Conservation (phyloP, 192 early-diverging fungal species). For the Rhizophagus sp. region DNA sequence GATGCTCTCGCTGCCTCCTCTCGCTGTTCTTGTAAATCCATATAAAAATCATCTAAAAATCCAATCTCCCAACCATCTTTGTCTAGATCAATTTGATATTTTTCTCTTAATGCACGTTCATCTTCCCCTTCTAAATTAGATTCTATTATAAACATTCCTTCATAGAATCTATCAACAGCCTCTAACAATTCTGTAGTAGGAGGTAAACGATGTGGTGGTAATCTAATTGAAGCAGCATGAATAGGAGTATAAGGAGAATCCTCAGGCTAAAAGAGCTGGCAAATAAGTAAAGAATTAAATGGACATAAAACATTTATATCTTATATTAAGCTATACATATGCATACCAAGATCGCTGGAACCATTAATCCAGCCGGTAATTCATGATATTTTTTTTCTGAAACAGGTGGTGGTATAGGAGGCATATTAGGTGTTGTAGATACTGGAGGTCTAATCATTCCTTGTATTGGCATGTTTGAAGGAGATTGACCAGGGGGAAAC, state of each 20-base stretch:
- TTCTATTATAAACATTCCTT: conserved; percentile 26
- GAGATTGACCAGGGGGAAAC: conserved; percentile 8
- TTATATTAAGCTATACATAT: conserved; percentile 6
- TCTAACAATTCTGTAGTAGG: conserved; percentile 28
- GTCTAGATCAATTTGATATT: conserved; percentile 9
- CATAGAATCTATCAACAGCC: conserved; percentile 30
- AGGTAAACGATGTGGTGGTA: conserved; percentile 28
- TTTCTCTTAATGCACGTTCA: background rate
- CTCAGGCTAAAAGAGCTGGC: conserved; percentile 30
- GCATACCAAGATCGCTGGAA: conserved; percentile 25
- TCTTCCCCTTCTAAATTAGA: conserved; percentile 8
- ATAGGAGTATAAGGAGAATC: conserved; percentile 27
- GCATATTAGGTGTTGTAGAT: background rate
- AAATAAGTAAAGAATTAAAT: conserved; percentile 32
- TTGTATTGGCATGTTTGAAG: conserved; percentile 19
- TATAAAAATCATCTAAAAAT: conserved; percentile 30
- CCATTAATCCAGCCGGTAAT: conserved; percentile 30
- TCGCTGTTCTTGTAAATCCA: conserved; percentile 13
- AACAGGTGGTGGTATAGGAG: conserved; percentile 5
- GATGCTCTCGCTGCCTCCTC: conserved; percentile 16
- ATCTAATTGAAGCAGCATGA: conserved; percentile 21
- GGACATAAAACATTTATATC: conserved; percentile 14
- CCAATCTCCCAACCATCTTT: conserved; percentile 30
- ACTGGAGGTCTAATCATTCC: conserved; percentile 10
- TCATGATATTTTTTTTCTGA: conserved; percentile 33